A percentile compares a stretch with the other conserved stretches of the same genome.
Conservation (phyloP, 108 stramenopile species). For the Ochromonas danica region DNA sequence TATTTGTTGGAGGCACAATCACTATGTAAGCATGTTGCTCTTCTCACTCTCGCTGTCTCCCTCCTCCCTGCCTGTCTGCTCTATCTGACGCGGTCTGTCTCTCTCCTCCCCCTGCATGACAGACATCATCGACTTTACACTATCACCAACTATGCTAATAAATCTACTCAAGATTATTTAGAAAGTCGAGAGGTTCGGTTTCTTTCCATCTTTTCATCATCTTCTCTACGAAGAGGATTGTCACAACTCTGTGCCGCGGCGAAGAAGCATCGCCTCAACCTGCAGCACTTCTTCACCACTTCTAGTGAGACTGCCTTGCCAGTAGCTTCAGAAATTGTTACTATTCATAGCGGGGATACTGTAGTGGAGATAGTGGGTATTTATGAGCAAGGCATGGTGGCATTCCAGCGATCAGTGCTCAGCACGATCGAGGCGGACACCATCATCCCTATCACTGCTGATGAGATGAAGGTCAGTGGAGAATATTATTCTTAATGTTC, state of each 20-base stretch:
- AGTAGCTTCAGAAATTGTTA: background rate
- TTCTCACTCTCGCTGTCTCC: background rate
- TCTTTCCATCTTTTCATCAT: background rate
- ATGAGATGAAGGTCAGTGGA: background rate
- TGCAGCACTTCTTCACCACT: background rate
- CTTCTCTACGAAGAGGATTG: conserved; percentile 1
- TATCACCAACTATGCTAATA: conserved; percentile 18
- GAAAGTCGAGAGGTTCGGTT: conserved; percentile 19
- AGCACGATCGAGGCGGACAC: background rate
- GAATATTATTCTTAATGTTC: background rate
- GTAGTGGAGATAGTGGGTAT: background rate
- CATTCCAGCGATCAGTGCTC: no score
- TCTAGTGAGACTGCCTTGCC: background rate
- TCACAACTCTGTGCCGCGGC: background rate
- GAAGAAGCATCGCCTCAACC: background rate
- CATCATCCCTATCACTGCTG: background rate
- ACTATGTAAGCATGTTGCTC: conserved; percentile 20
- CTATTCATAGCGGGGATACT: background rate
- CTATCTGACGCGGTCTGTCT: no score
- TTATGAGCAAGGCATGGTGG: no score
- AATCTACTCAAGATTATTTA: background rate
- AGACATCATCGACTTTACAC: conserved; percentile 3
- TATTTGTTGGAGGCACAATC: conserved; percentile 38
- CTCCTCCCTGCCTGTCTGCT: no score
- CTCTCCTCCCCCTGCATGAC: background rate